phyloP scores from a whole-genome alignment of 1,139 yeast species.

The Blastobotrys malaysiensis region DNA sequence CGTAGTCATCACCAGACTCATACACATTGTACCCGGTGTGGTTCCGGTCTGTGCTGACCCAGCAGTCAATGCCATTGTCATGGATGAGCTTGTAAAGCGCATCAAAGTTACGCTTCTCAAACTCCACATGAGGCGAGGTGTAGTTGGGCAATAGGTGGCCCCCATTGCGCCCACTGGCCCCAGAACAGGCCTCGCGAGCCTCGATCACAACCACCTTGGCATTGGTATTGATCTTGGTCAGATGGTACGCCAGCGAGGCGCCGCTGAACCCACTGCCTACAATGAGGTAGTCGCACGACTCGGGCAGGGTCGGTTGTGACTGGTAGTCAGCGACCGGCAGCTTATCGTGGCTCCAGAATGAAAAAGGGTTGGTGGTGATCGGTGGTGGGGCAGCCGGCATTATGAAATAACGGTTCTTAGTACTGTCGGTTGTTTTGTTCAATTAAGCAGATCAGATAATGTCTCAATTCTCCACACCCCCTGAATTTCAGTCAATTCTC shows the following conservation, averaged over 20 bases:
- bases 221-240: constrained; percentile 22
- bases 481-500: background rate
- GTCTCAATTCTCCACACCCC: background rate
- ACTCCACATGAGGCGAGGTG: constrained; percentile 24
- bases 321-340: constrained; percentile 18
- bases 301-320: constrained; percentile 25
- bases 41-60: constrained; percentile 28
- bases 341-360: constrained; percentile 18
- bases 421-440: too few species aligned
- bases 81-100: constrained; percentile 24
- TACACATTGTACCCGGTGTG: constrained; percentile 35
- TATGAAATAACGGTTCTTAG: too few species aligned
- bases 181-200: constrained; percentile 41
- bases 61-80: constrained; percentile 34
- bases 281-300: constrained; percentile 34
- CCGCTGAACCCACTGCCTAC: constrained; percentile 43
- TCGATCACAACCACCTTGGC: constrained; percentile 35
- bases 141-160: constrained; percentile 43
- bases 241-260: constrained; percentile 35
- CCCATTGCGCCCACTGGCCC: constrained; percentile 48
- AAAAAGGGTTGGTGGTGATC: constrained; percentile 13
- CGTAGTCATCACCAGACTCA: background rate
- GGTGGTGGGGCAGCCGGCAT: constrained; percentile 8
- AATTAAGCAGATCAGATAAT: too few species aligned
- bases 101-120: constrained; percentile 24